Evolutionary conservation across 768 basidiomycete species (phyloP).

Genomic region (Russula earlei): DNA sequence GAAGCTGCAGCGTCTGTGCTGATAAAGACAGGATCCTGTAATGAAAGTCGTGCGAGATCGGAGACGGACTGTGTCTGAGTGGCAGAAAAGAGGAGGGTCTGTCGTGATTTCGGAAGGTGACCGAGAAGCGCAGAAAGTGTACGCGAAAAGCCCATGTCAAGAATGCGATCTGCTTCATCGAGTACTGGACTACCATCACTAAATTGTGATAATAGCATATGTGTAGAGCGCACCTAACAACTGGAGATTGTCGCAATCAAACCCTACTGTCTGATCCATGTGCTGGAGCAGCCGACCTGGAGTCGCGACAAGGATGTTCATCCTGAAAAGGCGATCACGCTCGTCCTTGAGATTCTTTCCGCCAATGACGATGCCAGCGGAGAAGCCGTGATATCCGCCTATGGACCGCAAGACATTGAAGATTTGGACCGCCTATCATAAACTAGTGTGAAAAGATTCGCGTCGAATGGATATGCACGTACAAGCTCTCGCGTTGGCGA

Average conservation of each 20-base stretch:
- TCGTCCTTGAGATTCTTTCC: slow-evolving; percentile 95
- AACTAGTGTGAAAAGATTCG: background rate
- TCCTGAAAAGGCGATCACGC: slow-evolving; percentile 72
- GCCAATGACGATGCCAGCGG: slow-evolving; percentile 91
- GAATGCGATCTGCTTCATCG: slow-evolving; percentile 93
- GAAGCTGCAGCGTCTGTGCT: slow-evolving; percentile 36
- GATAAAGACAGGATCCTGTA: slow-evolving; percentile 71
- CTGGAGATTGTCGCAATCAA: slow-evolving; percentile 87
- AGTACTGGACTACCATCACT: slow-evolving; percentile 47
- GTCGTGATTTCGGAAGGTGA: slow-evolving; percentile 84
- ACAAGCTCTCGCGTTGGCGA: slow-evolving; percentile 92
- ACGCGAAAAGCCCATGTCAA: slow-evolving; percentile 92
- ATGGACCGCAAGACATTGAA: slow-evolving; percentile 93
- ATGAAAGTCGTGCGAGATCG: slow-evolving; percentile 83
- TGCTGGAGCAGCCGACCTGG: slow-evolving; percentile 93
- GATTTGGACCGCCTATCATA: slow-evolving; percentile 83
- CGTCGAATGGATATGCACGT: slow-evolving; percentile 24
- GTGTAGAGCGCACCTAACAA: slow-evolving; percentile 55
- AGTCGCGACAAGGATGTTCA: slow-evolving; percentile 99
- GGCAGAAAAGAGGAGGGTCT: slow-evolving; percentile 94
- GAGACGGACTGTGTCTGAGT: slow-evolving; percentile 87
- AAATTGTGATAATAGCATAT: background rate
- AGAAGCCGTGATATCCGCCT: slow-evolving; percentile 85
- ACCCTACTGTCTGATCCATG: slow-evolving; percentile 96
- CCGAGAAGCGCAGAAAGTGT: slow-evolving; percentile 86